Evolutionary conservation across 495 filamentous ascomycete species (phyloP).

Genomic region (Talaromyces borbonicus): DNA sequence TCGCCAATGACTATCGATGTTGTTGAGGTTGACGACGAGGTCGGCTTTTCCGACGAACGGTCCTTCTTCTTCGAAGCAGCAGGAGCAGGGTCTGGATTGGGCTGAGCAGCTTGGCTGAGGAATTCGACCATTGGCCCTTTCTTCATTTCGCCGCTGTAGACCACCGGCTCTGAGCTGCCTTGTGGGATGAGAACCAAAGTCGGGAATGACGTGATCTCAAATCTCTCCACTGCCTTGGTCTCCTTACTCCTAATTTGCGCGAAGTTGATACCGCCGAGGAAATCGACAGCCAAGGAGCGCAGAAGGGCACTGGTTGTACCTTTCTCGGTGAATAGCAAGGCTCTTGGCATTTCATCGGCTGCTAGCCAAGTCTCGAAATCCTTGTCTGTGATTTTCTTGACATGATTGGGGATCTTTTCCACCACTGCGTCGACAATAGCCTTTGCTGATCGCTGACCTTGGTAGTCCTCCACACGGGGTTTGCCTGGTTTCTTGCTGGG

Average conservation of each 20-base stretch:
- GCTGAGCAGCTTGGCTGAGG: constrained; percentile 63
- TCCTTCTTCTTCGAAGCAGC: constrained; percentile 39
- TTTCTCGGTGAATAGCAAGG: constrained; percentile 90
- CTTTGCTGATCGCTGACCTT: constrained; percentile 70
- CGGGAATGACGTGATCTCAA: constrained; percentile 69
- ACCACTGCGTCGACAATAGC: constrained; percentile 81
- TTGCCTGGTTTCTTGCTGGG: constrained; percentile 75
- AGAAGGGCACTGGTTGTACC: constrained; percentile 75
- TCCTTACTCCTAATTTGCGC: constrained; percentile 86
- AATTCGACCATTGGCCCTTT: constrained; percentile 77
- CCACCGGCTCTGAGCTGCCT: constrained; percentile 52
- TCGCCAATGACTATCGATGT: constrained; percentile 35
- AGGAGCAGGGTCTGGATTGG: constrained; percentile 58
- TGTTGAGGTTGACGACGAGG: constrained; percentile 19
- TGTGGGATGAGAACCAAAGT: constrained; percentile 74
- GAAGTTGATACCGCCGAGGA: constrained; percentile 69
- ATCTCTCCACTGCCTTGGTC: constrained; percentile 55
- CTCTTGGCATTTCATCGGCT: constrained; percentile 66
- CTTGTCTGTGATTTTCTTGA: constrained; percentile 70
- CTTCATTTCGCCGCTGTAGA: constrained; percentile 79
- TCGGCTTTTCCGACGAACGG: constrained; percentile 22
- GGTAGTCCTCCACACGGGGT: constrained; percentile 86
- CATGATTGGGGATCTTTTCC: constrained; percentile 83
- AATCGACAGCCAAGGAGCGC: constrained; percentile 82
- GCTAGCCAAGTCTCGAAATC: constrained; percentile 67